Evolutionary conservation across 78 protist species (phyloP).

Genomic region (Bodo saltans): DNA sequence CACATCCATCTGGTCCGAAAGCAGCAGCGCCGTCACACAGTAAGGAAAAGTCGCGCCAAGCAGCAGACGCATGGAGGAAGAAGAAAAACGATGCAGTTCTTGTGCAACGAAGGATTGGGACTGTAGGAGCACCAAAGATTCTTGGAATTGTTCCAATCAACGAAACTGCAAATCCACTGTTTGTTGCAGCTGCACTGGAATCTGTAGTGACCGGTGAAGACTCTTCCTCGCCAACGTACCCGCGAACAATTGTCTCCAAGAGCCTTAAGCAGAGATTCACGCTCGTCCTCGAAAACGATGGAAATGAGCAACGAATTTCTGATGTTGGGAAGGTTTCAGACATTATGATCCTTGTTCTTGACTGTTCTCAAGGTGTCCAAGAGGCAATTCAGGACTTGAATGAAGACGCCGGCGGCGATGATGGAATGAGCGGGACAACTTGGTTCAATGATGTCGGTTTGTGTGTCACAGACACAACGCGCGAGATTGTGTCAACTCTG

Average conservation of each 20-base stretch:
- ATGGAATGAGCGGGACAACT: not conserved
- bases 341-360: slow-evolving; percentile 1
- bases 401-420: not conserved
- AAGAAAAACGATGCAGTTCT: no score
- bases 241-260: not conserved
- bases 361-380: not conserved
- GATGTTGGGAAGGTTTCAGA: slow-evolving; percentile 22
- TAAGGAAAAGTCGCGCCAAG: no score
- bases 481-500: slow-evolving; percentile 40
- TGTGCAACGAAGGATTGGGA: slow-evolving; percentile 8
- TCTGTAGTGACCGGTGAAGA: not conserved
- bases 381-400: not conserved
- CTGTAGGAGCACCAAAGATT: slow-evolving; percentile 19
- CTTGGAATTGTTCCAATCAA: not conserved
- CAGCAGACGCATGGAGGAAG: no score
- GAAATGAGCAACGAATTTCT: not conserved
- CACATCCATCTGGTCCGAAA: no score
- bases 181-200: not conserved
- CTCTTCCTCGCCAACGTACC: not conserved
- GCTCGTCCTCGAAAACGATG: slow-evolving; percentile 6
- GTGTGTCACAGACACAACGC: slow-evolving; percentile 25
- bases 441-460: slow-evolving; percentile 23
- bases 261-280: not conserved
- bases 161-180: slow-evolving; percentile 13
- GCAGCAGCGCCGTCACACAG: no score